Base-by-base conservation (phyloP, 306 rosid species). In the Castanea sativa region DNA sequence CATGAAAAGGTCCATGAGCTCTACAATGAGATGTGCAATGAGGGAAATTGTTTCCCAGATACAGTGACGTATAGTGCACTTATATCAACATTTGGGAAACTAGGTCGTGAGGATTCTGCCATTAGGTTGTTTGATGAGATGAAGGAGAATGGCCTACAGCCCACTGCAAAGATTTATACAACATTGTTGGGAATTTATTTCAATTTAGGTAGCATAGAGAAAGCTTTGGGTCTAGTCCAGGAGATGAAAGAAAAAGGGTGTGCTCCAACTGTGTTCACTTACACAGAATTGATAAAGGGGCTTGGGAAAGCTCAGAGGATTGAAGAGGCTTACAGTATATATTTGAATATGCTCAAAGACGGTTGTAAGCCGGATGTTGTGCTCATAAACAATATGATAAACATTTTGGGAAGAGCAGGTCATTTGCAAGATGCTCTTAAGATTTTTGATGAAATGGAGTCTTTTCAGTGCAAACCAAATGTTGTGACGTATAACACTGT, bases 141-240 rank as follows among this genome's bases (percentile, higher is more conserved):
- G 97, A 91, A 92, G 90, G 97, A 86, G 77, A 94, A 89, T 83
- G 94, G 97, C 49, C 81, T 94, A 52, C 91, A 90, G 72, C 97
- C 97, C 6, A 90, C 89, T 5, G 89, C 86, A 5, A 94, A 90
- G 88, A 94, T 92, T 64, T 92, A 92, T 82, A 92, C 95, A 19
- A 90, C 84, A 35, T 57, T 94, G 25, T 71, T 92, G 87, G 95
- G 83, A 77, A 86, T 87, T 58, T 83, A 90, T 84, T 90, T 94
- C 73, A 92, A 90, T 88, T 73, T 83, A 80, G 93, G 92, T 5
- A 75, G 76, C 81, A 90, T 86, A 81, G 97, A 90, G 76, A 85
- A 85, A 75, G 95, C 99, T 53, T 71, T 91, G 87, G 64, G 81
- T 58, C 61, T 92, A 73, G 87, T 85, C 45, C 84, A 69, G 58